Base-by-base conservation (phyloP, 1,284 basidiomycete species). In the Amylostereum areolatum region DNA sequence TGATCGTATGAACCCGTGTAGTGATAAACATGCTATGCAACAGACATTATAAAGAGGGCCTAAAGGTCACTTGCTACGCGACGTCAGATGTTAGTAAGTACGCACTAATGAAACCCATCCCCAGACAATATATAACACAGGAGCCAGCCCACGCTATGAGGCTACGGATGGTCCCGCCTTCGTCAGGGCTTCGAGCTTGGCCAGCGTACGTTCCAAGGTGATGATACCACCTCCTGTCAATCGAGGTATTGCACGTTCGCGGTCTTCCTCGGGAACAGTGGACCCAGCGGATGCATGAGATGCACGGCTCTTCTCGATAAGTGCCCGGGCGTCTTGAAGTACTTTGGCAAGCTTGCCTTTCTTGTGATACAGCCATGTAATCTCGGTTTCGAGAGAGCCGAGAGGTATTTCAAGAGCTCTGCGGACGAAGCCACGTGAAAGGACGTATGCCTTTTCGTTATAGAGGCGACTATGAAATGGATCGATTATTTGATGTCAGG, bases 401-500 rank as follows among this genome's bases (percentile, higher is more conserved):
- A 85, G 76, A 10, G 89, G 86, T 30, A 83, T 73, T 64, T 92
- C 87, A 10, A 97, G 77, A 4, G 91, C 92, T 9, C 87, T 83
- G 12, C 85, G 84, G 41, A 97, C 84, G 64, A 97, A 97, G 3
- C 84, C 88, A 29, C 93, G 77, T 5, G 93, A 92, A 30, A 96
- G 75, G 37, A 96, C 89, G 60, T 90, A 97, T 2, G 92, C 92
- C 67, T 94, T 95, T 67, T 97, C 94, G 64, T 75, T 92, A 68
- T 94, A 94, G 7, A 92, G 64, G 43, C 89, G 86, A 60, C 88
- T 2, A 42, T 39, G 10, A 51, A 28, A 56, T 24, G 50, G 54
- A 12, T 53, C 27, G 31, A 31, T 11, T 18, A 18, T 18, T 18
- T 4, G 24, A 48, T 35, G 44, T 50, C 29, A 55, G 25, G 29